These are phyloP conservation scores for Leishmania lainsoni DNA, from an alignment of 208 protist genomes.

Conservation along the genomic window DNA sequence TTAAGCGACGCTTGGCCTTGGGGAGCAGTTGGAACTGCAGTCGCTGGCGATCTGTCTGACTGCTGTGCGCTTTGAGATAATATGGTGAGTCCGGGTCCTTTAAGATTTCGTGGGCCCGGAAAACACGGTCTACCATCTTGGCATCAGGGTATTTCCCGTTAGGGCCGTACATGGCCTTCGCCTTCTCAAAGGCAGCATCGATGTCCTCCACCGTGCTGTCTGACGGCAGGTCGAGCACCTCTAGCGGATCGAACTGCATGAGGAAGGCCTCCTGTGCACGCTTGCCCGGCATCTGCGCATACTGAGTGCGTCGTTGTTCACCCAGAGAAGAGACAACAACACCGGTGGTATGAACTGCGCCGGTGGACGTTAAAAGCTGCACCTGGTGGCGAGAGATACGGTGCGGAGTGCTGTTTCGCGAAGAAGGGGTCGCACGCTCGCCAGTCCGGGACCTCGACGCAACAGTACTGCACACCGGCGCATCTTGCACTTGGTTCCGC, in stretches of 20 bases:
- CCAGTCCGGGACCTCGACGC: neutral
- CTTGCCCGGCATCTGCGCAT: slow-evolving; percentile 79
- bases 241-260: slow-evolving; percentile 78
- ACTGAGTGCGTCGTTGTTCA: slow-evolving; percentile 67
- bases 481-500: neutral
- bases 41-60: slow-evolving; percentile 70
- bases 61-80: slow-evolving; percentile 77
- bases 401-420: slow-evolving; percentile 10
- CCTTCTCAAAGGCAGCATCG: slow-evolving; percentile 59
- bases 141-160: slow-evolving; percentile 65
- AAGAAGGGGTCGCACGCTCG: slow-evolving; percentile 3
- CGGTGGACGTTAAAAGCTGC: slow-evolving; percentile 12
- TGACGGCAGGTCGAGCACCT: slow-evolving; percentile 67
- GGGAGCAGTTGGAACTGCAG: slow-evolving; percentile 87
- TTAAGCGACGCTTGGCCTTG: slow-evolving; percentile 60
- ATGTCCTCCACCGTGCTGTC: slow-evolving; percentile 82
- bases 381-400: neutral
- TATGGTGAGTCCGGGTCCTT: slow-evolving; percentile 84
- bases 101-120: slow-evolving; percentile 78
- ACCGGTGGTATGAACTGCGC: neutral
- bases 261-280: slow-evolving; percentile 86
- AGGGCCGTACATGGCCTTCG: slow-evolving; percentile 66
- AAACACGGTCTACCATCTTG: slow-evolving; percentile 81
- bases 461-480: slow-evolving; percentile 5
- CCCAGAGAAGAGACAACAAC: slow-evolving; percentile 1